phyloP scores from a whole-genome alignment of 2,329 filamentous ascomycete species.

The Rutstroemia sydowiana region DNA sequence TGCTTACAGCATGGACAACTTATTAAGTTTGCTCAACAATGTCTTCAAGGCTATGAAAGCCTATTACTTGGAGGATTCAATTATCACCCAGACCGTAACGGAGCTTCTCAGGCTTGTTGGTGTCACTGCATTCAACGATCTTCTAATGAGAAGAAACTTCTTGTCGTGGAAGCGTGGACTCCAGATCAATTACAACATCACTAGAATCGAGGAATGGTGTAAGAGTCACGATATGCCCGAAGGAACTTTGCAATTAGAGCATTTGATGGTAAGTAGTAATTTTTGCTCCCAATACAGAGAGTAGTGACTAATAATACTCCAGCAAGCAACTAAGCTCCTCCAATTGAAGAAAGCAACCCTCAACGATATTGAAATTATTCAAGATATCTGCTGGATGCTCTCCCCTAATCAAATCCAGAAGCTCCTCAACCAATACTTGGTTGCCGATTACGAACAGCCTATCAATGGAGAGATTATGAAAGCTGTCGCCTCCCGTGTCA shows the following conservation, averaged over 20 bases:
- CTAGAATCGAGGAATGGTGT: slow-evolving; percentile 98
- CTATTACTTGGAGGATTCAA: slow-evolving; percentile 92
- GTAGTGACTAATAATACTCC: slow-evolving; percentile 28
- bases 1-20: slow-evolving; percentile 99
- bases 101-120: slow-evolving; percentile 89
- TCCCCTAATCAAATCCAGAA: slow-evolving; percentile 99
- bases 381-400: slow-evolving; percentile 99
- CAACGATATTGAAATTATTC: slow-evolving; percentile 99
- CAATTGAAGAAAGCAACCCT: slow-evolving; percentile 98
- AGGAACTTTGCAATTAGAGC: slow-evolving; percentile 92
- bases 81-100: slow-evolving; percentile 91
- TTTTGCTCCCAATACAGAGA: background rate
- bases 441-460: slow-evolving; percentile 97
- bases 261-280: slow-evolving; percentile 80
- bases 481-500: slow-evolving; percentile 91
- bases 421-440: slow-evolving; percentile 94
- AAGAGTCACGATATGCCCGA: slow-evolving; percentile 99
- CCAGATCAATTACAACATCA: slow-evolving; percentile 99
- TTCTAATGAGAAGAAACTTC: slow-evolving; percentile 97
- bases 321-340: slow-evolving; percentile 96
- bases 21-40: slow-evolving; percentile 90
- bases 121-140: slow-evolving; percentile 96
- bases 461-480: slow-evolving; percentile 99
- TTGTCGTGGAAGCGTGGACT: slow-evolving; percentile 98
- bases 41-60: slow-evolving; percentile 99